Conservation (phyloP, 169 alveolate species). For the Plasmodium malariae region DNA sequence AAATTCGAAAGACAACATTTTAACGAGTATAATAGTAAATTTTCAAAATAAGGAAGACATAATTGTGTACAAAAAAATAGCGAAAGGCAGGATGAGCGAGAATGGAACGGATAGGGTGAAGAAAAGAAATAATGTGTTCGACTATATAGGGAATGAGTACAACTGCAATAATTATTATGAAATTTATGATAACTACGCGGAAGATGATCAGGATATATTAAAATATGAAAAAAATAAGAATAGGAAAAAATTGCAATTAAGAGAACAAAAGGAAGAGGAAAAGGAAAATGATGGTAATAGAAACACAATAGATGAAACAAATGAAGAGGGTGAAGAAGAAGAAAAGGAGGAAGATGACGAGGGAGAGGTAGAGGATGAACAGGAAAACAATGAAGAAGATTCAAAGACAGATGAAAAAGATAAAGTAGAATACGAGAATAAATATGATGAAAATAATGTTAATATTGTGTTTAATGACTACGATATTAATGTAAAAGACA, state of each 20-base stretch:
- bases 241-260: constrained; percentile 13
- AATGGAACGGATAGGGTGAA: background rate
- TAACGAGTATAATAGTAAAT: constrained; percentile 47
- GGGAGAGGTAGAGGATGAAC: constrained; percentile 18
- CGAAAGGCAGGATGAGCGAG: background rate
- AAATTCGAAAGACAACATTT: constrained; percentile 69
- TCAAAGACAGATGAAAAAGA: constrained; percentile 4
- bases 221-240: constrained; percentile 53
- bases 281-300: background rate
- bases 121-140: constrained; percentile 10
- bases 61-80: constrained; percentile 28
- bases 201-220: constrained; percentile 69
- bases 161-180: constrained; percentile 71
- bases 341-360: constrained; percentile 14
- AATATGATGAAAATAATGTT: constrained; percentile 37
- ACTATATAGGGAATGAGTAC: constrained; percentile 52
- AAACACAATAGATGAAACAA: background rate
- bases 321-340: background rate
- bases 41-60: constrained; percentile 33
- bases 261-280: constrained; percentile 3
- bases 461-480: constrained; percentile 35
- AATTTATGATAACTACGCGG: constrained; percentile 57
- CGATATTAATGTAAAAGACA: constrained; percentile 27
- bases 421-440: constrained; percentile 8
- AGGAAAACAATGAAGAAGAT: constrained; percentile 10